These are phyloP conservation scores for Lumnitzera racemosa DNA, from an alignment of 345 rosid species.

Conservation along the genomic window DNA sequence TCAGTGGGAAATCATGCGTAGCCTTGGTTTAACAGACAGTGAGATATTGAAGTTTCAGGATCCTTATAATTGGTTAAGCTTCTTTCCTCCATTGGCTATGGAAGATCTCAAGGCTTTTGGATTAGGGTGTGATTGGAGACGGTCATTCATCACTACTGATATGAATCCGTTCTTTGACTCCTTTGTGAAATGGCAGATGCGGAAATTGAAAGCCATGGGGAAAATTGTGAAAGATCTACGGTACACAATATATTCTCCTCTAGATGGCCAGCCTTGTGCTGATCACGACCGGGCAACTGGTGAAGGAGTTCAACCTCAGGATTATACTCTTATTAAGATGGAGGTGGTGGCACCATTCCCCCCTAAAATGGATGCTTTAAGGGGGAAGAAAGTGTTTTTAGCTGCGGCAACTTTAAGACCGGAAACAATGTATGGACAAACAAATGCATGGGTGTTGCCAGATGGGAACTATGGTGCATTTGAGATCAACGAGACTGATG, in stretches of 20 bases:
- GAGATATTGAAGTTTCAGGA: conserved; percentile 68
- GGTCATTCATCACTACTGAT: conserved; percentile 84
- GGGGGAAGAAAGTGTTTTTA: conserved; percentile 70
- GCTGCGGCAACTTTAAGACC: conserved; percentile 95
- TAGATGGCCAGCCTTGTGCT: conserved; percentile 94
- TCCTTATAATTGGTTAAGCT: conserved; percentile 69
- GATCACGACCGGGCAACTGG: conserved; percentile 95
- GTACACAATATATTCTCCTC: conserved; percentile 78
- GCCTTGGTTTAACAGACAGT: conserved; percentile 63
- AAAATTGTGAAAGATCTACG: conserved; percentile 79
- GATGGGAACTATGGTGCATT: conserved; percentile 93
- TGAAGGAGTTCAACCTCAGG: conserved; percentile 97
- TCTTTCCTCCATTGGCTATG: conserved; percentile 74
- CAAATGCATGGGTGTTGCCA: conserved; percentile 95
- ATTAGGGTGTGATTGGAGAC: conserved; percentile 90
- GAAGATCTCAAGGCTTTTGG: conserved; percentile 84
- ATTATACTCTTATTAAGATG: conserved; percentile 85
- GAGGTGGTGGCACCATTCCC: conserved; percentile 71
- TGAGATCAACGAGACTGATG: conserved; percentile 74
- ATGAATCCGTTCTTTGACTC: conserved; percentile 69
- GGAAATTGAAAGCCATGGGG: conserved; percentile 79
- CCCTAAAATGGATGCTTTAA: conserved; percentile 46
- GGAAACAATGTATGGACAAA: conserved; percentile 95
- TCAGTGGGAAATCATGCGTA: conserved; percentile 98
- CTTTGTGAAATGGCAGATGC: conserved; percentile 91